phyloP scores from a whole-genome alignment of 345 rosid species.

The Salix udensis region DNA sequence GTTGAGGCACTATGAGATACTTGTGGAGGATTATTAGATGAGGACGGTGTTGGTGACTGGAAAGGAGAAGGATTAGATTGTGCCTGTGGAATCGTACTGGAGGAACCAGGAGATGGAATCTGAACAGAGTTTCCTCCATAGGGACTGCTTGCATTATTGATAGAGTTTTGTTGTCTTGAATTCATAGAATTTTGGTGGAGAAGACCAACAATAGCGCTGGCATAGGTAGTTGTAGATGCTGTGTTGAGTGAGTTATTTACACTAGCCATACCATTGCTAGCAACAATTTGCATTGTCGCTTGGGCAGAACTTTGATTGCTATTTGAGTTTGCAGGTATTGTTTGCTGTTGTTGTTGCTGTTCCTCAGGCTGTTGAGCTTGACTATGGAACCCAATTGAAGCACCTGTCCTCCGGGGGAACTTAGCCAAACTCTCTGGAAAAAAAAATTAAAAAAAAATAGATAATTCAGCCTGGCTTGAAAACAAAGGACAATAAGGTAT shows the following conservation, averaged over 20 bases:
- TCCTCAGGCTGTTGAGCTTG: slow-evolving; percentile 66
- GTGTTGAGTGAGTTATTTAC: slow-evolving; percentile 54
- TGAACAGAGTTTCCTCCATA: slow-evolving; percentile 75
- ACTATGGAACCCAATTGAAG: slow-evolving; percentile 47
- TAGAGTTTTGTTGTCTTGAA: slow-evolving; percentile 66
- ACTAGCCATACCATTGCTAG: slow-evolving; percentile 47
- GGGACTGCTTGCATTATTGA: slow-evolving; percentile 67
- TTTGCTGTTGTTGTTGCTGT: slow-evolving; percentile 49
- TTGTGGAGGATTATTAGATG: slow-evolving; percentile 50
- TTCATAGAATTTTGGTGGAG: slow-evolving; percentile 91
- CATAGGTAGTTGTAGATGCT: slow-evolving; percentile 57
- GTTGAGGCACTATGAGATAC: slow-evolving; percentile 49
- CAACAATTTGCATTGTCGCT: slow-evolving; percentile 42
- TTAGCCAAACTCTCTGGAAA: slow-evolving; percentile 88
- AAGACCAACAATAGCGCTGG: slow-evolving; percentile 76
- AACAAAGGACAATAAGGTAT: background rate
- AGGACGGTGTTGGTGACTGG: slow-evolving; percentile 68
- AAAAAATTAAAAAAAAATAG: background rate
- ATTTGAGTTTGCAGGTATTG: slow-evolving; percentile 43
- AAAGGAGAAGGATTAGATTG: slow-evolving; percentile 64
- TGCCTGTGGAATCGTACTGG: slow-evolving; percentile 58
- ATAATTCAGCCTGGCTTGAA: background rate
- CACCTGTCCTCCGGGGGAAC: slow-evolving; percentile 71
- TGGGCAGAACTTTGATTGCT: slow-evolving; percentile 53
- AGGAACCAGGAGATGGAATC: slow-evolving; percentile 75